These are phyloP conservation scores for Apophysomyces sp. DNA, from an alignment of 371 early-diverging fungal genomes.

Conservation along the genomic window DNA sequence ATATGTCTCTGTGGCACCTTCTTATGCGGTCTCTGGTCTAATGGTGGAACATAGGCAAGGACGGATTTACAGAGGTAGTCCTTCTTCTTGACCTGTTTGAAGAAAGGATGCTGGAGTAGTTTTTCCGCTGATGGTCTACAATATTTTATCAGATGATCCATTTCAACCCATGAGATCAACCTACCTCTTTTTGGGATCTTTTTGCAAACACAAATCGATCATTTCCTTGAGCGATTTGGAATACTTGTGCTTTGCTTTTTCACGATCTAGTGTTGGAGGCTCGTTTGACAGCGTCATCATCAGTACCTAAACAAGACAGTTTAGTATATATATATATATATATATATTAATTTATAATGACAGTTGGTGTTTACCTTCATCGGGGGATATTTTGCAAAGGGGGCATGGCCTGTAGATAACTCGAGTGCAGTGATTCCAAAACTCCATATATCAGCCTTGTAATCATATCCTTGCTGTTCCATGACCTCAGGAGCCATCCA, in stretches of 20 bases:
- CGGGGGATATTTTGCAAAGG: conserved; percentile 90
- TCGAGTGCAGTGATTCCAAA: conserved; percentile 92
- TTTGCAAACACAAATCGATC: conserved; percentile 81
- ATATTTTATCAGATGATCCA: neutral
- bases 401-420: conserved; percentile 90
- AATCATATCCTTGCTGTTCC: conserved; percentile 82
- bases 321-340: no score
- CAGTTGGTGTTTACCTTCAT: conserved; percentile 82
- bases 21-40: conserved; percentile 62
- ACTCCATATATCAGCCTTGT: conserved; percentile 92
- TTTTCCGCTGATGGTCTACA: conserved; percentile 80
- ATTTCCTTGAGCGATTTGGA: conserved; percentile 81
- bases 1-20: conserved; percentile 37
- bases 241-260: conserved; percentile 71
- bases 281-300: conserved; percentile 89
- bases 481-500: conserved; percentile 92
- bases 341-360: no score
- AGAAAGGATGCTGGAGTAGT: conserved; percentile 76
- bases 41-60: conserved; percentile 66
- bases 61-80: conserved; percentile 62
- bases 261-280: conserved; percentile 85
- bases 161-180: neutral
- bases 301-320: conserved; percentile 72
- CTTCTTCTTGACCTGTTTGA: conserved; percentile 79
- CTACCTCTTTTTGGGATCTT: conserved; percentile 80